phyloP scores from a whole-genome alignment of 805 yeast genomes.

The Saturnispora sekii region DNA sequence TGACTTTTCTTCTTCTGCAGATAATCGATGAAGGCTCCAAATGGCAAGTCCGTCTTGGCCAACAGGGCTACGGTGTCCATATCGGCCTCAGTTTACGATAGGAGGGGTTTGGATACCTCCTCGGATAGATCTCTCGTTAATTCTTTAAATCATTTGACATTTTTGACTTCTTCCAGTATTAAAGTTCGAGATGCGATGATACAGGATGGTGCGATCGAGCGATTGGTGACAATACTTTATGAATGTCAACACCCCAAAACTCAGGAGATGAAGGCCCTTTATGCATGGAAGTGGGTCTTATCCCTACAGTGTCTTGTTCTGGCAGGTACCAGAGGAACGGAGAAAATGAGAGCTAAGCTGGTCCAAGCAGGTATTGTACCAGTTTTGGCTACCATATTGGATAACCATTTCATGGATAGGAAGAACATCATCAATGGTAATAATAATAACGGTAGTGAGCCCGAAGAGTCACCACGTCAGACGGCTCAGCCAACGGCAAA shows the following conservation, averaged over 20 bases:
- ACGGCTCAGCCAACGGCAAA: too few species aligned
- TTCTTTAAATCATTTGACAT: conserved; percentile 83
- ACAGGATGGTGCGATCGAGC: conserved; percentile 83
- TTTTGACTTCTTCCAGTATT: conserved; percentile 73
- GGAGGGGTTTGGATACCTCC: conserved; percentile 87
- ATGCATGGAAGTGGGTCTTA: conserved; percentile 96
- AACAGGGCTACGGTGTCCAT: conserved; percentile 91
- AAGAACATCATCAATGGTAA: conserved; percentile 12
- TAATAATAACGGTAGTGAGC: too few species aligned
- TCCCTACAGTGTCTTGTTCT: conserved; percentile 88
- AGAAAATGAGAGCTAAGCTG: conserved; percentile 70
- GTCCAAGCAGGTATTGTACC: conserved; percentile 91
- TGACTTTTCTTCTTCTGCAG: too few species aligned
- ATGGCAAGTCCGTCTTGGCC: conserved; percentile 64
- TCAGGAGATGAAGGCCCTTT: conserved; percentile 38
- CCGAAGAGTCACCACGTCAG: too few species aligned
- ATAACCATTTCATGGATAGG: conserved; percentile 53
- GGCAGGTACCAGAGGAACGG: conserved; percentile 90
- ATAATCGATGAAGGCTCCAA: conserved; percentile 71
- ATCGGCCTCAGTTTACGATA: conserved; percentile 79
- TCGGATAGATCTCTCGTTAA: conserved; percentile 84
- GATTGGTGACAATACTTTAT: conserved; percentile 75
- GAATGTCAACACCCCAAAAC: conserved; percentile 48
- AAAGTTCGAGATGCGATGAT: conserved; percentile 87
- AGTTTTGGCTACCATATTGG: conserved; percentile 81